Evolutionary conservation across 1,139 yeast species (phyloP).

Genomic region (Blastobotrys persicus): DNA sequence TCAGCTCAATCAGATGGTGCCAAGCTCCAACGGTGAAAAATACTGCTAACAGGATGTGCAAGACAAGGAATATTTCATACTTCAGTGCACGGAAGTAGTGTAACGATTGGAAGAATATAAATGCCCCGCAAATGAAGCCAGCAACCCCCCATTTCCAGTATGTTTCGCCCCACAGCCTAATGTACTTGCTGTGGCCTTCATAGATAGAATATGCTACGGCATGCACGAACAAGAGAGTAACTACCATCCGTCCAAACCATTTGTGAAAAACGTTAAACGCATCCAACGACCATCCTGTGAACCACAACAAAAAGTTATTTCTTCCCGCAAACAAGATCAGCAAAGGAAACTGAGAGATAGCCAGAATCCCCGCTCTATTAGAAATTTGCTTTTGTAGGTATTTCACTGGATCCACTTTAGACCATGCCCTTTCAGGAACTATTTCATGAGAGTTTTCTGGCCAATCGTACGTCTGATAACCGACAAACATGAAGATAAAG

Average conservation of each 20-base stretch:
- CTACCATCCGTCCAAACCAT: conserved; percentile 53
- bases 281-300: conserved; percentile 61
- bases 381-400: neutral
- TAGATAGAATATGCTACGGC: conserved; percentile 6
- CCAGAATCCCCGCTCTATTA: conserved; percentile 7
- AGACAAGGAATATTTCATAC: conserved; percentile 46
- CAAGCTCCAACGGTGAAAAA: conserved; percentile 44
- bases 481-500: conserved; percentile 40
- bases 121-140: conserved; percentile 32
- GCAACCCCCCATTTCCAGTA: conserved; percentile 43
- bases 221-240: conserved; percentile 43
- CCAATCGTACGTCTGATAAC: conserved; percentile 31
- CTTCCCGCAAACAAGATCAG: conserved; percentile 60
- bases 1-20: conserved; percentile 30
- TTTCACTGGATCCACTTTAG: neutral
- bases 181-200: neutral
- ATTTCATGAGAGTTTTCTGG: neutral
- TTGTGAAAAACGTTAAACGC: conserved; percentile 58
- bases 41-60: conserved; percentile 39
- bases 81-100: conserved; percentile 37
- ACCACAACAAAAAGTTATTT: conserved; percentile 53
- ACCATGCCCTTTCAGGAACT: neutral
- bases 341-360: conserved; percentile 44
- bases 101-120: conserved; percentile 31
- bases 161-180: conserved; percentile 27